phyloP scores from a whole-genome alignment of 345 rosid genomes.

The Erodium maritimum region DNA sequence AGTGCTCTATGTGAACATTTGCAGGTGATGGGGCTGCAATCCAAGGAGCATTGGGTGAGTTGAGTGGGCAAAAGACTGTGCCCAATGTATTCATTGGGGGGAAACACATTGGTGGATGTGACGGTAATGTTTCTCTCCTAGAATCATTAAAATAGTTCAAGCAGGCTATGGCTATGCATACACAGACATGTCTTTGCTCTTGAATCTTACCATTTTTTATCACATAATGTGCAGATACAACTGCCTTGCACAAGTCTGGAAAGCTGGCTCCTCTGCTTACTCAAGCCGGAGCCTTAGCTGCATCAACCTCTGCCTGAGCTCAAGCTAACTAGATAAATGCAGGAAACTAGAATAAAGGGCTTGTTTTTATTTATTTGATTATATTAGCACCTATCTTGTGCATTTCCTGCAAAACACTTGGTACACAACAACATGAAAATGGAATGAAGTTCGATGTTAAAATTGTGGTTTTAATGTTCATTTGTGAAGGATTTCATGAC shows the following conservation, averaged over 20 bases:
- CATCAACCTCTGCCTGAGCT: slow-evolving; percentile 17
- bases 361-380: too few species aligned
- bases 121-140: slow-evolving; percentile 24
- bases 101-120: slow-evolving; percentile 80
- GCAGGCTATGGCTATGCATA: background rate
- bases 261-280: slow-evolving; percentile 67
- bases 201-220: background rate
- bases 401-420: too few species aligned
- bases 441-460: too few species aligned
- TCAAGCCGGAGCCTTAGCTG: slow-evolving; percentile 57
- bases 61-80: slow-evolving; percentile 65
- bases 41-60: slow-evolving; percentile 50
- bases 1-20: background rate
- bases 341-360: background rate
- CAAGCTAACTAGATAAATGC: background rate
- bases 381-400: too few species aligned
- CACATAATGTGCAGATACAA: slow-evolving; percentile 37
- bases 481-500: too few species aligned
- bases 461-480: too few species aligned
- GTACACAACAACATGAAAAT: too few species aligned
- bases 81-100: slow-evolving; percentile 71
- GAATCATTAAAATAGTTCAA: background rate
- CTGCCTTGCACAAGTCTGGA: slow-evolving; percentile 34
- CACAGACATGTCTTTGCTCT: background rate
- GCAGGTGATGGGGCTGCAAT: slow-evolving; percentile 56